Conservation (phyloP, 2,329 filamentous ascomycete genomes). For the Penicillium sclerotiorum region DNA sequence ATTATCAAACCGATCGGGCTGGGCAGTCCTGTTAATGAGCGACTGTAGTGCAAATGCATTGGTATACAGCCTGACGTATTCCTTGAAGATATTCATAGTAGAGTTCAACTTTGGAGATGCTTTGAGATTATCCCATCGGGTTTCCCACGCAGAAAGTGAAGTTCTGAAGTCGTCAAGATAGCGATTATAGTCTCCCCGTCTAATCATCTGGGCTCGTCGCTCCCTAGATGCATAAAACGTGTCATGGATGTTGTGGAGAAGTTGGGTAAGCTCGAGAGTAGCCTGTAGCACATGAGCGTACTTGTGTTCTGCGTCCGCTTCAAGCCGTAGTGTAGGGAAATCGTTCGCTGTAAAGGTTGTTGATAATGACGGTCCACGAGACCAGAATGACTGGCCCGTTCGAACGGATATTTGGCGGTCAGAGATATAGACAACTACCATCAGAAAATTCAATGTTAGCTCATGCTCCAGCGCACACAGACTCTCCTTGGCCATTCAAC, state of each 20-base stretch:
- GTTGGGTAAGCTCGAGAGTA: slow-evolving; percentile 7
- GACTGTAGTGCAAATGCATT: slow-evolving; percentile 21
- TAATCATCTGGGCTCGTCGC: slow-evolving; percentile 5
- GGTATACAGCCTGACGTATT: slow-evolving; percentile 18
- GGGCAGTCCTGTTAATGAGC: slow-evolving; percentile 7
- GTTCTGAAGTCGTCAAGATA: slow-evolving; percentile 9
- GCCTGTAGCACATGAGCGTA: slow-evolving; percentile 9
- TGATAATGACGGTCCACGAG: slow-evolving; percentile 15
- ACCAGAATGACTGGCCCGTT: slow-evolving; percentile 22
- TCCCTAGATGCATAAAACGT: slow-evolving; percentile 11
- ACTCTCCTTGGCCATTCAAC: background rate
- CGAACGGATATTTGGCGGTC: slow-evolving; percentile 21
- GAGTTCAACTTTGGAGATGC: slow-evolving; percentile 4
- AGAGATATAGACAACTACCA: slow-evolving; percentile 14
- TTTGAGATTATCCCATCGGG: slow-evolving; percentile 2
- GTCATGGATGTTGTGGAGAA: slow-evolving; percentile 7
- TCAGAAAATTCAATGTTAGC: background rate
- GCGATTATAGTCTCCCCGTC: slow-evolving; percentile 8
- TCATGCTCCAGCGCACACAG: background rate
- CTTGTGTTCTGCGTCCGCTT: slow-evolving; percentile 4
- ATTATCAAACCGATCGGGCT: background rate
- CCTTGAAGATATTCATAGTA: slow-evolving; percentile 4
- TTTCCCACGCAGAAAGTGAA: slow-evolving; percentile 4
- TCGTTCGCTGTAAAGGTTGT: slow-evolving; percentile 19
- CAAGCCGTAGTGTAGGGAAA: slow-evolving; percentile 12